Evolutionary conservation across 495 filamentous ascomycete genomes (phyloP).

Genomic region (Aspergillus funiculosus): DNA sequence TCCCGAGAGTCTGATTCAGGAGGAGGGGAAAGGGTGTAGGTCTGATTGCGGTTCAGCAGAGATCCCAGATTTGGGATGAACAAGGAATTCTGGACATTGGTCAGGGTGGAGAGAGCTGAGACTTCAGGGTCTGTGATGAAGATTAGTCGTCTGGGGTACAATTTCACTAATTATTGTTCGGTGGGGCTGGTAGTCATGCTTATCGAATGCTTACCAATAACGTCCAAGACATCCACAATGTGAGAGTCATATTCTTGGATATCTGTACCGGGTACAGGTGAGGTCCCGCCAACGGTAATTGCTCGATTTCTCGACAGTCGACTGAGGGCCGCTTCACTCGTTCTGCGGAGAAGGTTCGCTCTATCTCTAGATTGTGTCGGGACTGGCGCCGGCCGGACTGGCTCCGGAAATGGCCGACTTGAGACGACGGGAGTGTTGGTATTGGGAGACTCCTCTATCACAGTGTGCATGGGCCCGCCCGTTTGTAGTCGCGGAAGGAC

Average conservation of each 20-base stretch:
- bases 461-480: slow-evolving; percentile 31
- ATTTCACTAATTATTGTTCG: neutral
- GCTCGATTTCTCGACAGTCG: slow-evolving; percentile 35
- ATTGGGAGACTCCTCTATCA: slow-evolving; percentile 36
- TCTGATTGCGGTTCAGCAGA: slow-evolving; percentile 63
- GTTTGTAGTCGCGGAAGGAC: slow-evolving; percentile 29
- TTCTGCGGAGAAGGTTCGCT: slow-evolving; percentile 28
- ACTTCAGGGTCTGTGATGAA: slow-evolving; percentile 61
- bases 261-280: slow-evolving; percentile 16
- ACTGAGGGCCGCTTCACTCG: slow-evolving; percentile 30
- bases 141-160: neutral
- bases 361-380: slow-evolving; percentile 18
- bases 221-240: slow-evolving; percentile 65
- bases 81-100: slow-evolving; percentile 74
- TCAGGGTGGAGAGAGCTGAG: slow-evolving; percentile 64
- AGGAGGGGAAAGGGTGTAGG: slow-evolving; percentile 60
- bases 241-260: slow-evolving; percentile 48
- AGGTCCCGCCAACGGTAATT: slow-evolving; percentile 27
- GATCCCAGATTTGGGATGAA: slow-evolving; percentile 66
- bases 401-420: slow-evolving; percentile 8
- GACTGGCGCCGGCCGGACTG: slow-evolving; percentile 10
- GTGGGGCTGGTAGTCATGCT: neutral
- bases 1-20: slow-evolving; percentile 28
- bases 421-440: slow-evolving; percentile 9
- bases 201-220: slow-evolving; percentile 49